These are phyloP conservation scores for Calonectria hongkongensis DNA, from an alignment of 2,329 filamentous ascomycete genomes.

Conservation along the genomic window DNA sequence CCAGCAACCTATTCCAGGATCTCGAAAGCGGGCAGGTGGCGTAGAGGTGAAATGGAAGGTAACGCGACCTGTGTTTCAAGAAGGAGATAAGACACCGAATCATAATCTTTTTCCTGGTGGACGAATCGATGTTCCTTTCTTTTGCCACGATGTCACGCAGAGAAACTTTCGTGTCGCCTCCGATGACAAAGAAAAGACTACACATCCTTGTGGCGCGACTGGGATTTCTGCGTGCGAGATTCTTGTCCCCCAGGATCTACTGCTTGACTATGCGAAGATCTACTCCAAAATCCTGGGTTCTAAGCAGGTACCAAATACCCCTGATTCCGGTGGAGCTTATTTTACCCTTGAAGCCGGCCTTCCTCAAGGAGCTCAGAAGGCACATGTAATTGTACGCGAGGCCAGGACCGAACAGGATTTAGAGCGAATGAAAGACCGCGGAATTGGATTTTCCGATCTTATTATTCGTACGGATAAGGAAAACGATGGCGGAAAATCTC, in stretches of 20 bases:
- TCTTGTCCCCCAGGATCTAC: not conserved
- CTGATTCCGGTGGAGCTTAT: not conserved
- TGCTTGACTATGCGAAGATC: slow-evolving; percentile 2
- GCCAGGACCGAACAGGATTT: not conserved
- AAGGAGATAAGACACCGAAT: not conserved
- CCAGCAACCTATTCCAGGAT: not conserved
- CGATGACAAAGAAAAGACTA: slow-evolving; percentile 12
- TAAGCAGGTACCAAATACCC: not conserved
- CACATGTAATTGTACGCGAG: slow-evolving; percentile 4
- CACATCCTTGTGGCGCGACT: not conserved
- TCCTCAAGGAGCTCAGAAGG: not conserved
- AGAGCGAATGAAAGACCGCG: not conserved
- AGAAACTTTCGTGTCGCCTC: slow-evolving; percentile 7
- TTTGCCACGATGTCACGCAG: slow-evolving; percentile 5
- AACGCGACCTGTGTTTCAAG: not conserved
- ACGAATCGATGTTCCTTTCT: slow-evolving; percentile 15
- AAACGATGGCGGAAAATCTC: not conserved
- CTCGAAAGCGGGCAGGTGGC: slow-evolving; percentile 2
- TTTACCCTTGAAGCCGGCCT: not conserved
- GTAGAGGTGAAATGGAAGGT: slow-evolving; percentile 18
- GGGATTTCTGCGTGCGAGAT: slow-evolving; percentile 20
- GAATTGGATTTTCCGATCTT: slow-evolving; percentile 19
- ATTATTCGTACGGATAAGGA: not conserved
- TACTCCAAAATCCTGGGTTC: slow-evolving; percentile 20
- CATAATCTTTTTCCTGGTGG: not conserved